These are phyloP conservation scores for Haplosporangium sp. DNA, from an alignment of 371 early-diverging fungal species.

Conservation along the genomic window DNA sequence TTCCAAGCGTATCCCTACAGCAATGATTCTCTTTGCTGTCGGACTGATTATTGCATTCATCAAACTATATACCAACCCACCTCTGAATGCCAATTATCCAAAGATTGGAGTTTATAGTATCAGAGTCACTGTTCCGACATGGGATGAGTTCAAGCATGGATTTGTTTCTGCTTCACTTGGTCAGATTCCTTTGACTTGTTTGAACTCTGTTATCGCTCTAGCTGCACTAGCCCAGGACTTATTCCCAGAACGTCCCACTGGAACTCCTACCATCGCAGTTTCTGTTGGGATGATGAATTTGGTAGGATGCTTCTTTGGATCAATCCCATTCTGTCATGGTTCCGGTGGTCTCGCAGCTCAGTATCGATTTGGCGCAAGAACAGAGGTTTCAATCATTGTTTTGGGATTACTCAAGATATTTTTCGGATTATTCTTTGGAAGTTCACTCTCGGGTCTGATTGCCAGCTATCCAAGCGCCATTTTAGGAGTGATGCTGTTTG, in stretches of 20 bases:
- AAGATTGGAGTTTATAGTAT: slow-evolving; percentile 72
- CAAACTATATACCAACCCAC: slow-evolving; percentile 49
- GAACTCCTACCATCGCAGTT: slow-evolving; percentile 68
- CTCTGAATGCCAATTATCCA: slow-evolving; percentile 51
- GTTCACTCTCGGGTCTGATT: slow-evolving; percentile 79
- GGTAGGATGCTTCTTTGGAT: slow-evolving; percentile 88
- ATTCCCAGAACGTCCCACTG: slow-evolving; percentile 77
- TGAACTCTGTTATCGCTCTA: slow-evolving; percentile 88
- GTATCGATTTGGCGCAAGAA: slow-evolving; percentile 92
- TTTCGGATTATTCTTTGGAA: slow-evolving; percentile 84
- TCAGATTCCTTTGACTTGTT: slow-evolving; percentile 86
- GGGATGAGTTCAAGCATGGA: slow-evolving; percentile 75
- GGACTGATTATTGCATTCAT: slow-evolving; percentile 77
- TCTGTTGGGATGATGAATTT: slow-evolving; percentile 89
- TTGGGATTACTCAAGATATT: slow-evolving; percentile 82
- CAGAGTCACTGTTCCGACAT: slow-evolving; percentile 69
- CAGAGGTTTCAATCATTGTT: slow-evolving; percentile 81
- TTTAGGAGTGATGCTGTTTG: slow-evolving; percentile 89
- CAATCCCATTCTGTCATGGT: slow-evolving; percentile 87
- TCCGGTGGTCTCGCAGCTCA: slow-evolving; percentile 95
- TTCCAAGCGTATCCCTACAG: slow-evolving; percentile 74
- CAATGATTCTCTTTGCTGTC: slow-evolving; percentile 78
- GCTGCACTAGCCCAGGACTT: slow-evolving; percentile 84
- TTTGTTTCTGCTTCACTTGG: slow-evolving; percentile 87
- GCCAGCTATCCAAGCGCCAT: slow-evolving; percentile 79